Evolutionary conservation across 768 basidiomycete genomes (phyloP), one percentile per base, ranked within the genome.

Genomic region (Coprinellus aureogranulatus): DNA sequence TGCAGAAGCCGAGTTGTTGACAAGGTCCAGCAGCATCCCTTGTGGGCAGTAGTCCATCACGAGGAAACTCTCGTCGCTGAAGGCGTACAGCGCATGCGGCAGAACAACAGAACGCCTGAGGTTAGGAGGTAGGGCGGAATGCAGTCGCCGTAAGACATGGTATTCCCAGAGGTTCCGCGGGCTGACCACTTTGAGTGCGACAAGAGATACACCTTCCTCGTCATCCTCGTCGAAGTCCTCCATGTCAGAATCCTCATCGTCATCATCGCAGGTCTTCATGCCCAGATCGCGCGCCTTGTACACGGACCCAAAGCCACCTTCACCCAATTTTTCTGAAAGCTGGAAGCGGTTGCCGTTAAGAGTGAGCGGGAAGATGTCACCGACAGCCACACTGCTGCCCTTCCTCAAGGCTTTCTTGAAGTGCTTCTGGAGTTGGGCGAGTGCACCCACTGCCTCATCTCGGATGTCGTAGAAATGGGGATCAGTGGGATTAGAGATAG

Each of bases 301-400:
- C n/a, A 99, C 97, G 2, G 89, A 83, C 2, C 96, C 97, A 64
- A 96, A 99, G 0, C 95, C 93, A 4, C 97, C 97, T 73, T 99
- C 97, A 18, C 97, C 97, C 23, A 99, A 79, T 70, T 98, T 99
- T 60, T 89, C 89, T 2, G 79, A 74, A 3, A 98, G 84, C 53
- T 81, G 81, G 65, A 90, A 93, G 53, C 75, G 76, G 57, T 81
- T 82, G 2, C 80, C 87, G 45, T 78, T 78, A n/a, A 98, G 74
- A 18, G 72, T 74, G 41, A 98, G 68, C 22, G 81, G 64, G 68
- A 89, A 72, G 2, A 77, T 68, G 8, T 72, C 65, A 47, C 75
- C 72, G 31, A 75, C 66, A 73, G 30, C 72, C 16, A 72, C 71
- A 54, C 41, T 44, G 18, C 77, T 79, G 8, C 73, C 71, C 66